phyloP scores from a whole-genome alignment of 768 basidiomycete genomes.

The Phanerochaete sordida region DNA sequence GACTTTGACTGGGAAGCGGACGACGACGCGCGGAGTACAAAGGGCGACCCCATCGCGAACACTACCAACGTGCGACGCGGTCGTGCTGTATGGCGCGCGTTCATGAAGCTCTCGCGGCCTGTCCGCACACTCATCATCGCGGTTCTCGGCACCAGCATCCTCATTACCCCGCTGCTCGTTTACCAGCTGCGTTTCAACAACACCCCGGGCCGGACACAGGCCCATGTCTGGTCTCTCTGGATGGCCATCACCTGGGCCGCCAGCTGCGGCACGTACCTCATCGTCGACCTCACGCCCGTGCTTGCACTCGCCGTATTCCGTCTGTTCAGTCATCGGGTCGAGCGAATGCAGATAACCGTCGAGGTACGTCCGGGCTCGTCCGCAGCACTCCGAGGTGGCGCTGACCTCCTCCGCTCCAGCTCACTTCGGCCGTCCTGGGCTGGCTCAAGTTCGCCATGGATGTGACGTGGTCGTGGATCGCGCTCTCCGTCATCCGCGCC shows the following conservation, averaged over 20 bases:
- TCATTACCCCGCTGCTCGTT: slow-evolving; percentile 69
- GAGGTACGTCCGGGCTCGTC: slow-evolving; percentile 41
- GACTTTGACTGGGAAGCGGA: slow-evolving; percentile 77
- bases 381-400: background rate
- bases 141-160: slow-evolving; percentile 54
- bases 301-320: slow-evolving; percentile 51
- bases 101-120: slow-evolving; percentile 62
- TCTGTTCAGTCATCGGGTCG: slow-evolving; percentile 57
- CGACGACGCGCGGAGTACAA: slow-evolving; percentile 35
- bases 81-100: slow-evolving; percentile 57
- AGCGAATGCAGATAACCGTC: slow-evolving; percentile 62
- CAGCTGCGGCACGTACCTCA: slow-evolving; percentile 53
- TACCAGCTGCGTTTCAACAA: slow-evolving; percentile 58
- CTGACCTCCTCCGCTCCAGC: slow-evolving; percentile 30
- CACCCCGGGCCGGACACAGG: slow-evolving; percentile 47
- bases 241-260: slow-evolving; percentile 64
- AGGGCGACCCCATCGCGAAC: slow-evolving; percentile 19
- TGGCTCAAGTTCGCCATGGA: slow-evolving; percentile 73
- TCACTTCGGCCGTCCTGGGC: slow-evolving; percentile 61
- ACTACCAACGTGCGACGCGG: slow-evolving; percentile 54
- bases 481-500: slow-evolving; percentile 57
- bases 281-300: slow-evolving; percentile 62
- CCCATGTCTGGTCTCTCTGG: slow-evolving; percentile 68
- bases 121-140: slow-evolving; percentile 58
- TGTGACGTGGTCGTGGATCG: slow-evolving; percentile 71